phyloP scores from a whole-genome alignment of 345 rosid species.

The Populus simonii region DNA sequence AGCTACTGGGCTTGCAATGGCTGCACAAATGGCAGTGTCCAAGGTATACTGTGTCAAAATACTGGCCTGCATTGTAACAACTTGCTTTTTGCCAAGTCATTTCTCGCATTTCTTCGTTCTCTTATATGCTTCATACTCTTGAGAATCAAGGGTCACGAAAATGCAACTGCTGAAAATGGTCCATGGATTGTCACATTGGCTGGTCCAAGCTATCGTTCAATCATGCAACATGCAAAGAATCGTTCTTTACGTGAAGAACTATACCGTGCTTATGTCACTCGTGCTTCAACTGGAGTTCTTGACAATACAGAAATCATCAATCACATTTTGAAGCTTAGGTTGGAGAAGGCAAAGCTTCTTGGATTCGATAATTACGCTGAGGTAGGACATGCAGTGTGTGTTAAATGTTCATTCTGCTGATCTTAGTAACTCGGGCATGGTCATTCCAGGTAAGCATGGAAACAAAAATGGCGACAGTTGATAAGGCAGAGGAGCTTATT shows the following conservation, averaged over 20 bases:
- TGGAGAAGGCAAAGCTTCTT: constrained; percentile 78
- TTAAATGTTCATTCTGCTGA: not conserved
- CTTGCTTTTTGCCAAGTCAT: not conserved
- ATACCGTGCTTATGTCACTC: constrained; percentile 60
- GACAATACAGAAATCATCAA: constrained; percentile 69
- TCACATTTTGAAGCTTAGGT: constrained; percentile 66
- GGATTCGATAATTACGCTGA: constrained; percentile 75
- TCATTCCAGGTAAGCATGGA: constrained; percentile 81
- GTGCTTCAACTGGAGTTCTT: constrained; percentile 72
- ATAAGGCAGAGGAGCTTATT: constrained; percentile 75
- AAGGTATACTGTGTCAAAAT: constrained; percentile 47
- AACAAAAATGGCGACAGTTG: constrained; percentile 88
- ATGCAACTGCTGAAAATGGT: constrained; percentile 79
- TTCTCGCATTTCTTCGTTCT: not conserved
- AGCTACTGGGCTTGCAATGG: constrained; percentile 78
- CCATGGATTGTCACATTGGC: constrained; percentile 87
- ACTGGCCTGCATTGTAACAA: no score
- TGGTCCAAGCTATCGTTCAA: constrained; percentile 69
- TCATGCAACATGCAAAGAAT: constrained; percentile 81
- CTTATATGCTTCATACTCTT: no score
- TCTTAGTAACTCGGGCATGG: constrained; percentile 17
- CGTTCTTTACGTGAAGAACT: constrained; percentile 82
- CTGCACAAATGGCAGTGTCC: constrained; percentile 83
- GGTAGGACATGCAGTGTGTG: constrained; percentile 38
- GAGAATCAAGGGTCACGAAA: constrained; percentile 55